Percentiles rank a stretch among this genome's conserved stretches.
phyloP scores from a whole-genome alignment of 306 rosid species.

The Adenanthera pavonina region DNA sequence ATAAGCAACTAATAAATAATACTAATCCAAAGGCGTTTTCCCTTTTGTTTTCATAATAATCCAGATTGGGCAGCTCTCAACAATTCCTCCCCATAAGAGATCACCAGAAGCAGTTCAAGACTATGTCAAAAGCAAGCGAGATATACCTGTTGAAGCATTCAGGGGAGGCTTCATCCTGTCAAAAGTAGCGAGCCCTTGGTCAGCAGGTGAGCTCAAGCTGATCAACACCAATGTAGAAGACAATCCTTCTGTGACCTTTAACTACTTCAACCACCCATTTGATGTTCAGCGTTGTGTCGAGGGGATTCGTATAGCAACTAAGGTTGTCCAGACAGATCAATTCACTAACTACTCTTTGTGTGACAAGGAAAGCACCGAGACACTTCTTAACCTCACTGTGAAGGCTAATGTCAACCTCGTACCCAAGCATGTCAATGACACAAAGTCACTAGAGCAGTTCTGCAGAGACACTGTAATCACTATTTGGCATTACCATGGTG shows the following conservation, averaged over 20 bases:
- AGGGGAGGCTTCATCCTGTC: slow-evolving; percentile 86
- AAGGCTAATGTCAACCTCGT: slow-evolving; percentile 77
- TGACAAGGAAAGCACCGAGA: slow-evolving; percentile 52
- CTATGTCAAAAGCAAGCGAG: slow-evolving; percentile 52
- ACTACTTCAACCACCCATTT: slow-evolving; percentile 80
- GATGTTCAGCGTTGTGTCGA: slow-evolving; percentile 83
- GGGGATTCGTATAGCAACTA: slow-evolving; percentile 66
- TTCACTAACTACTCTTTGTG: slow-evolving; percentile 68
- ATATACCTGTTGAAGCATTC: slow-evolving; percentile 82
- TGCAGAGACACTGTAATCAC: slow-evolving; percentile 91
- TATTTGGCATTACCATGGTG: slow-evolving; percentile 99
- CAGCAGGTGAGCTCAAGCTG: slow-evolving; percentile 78
- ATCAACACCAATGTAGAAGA: slow-evolving; percentile 70
- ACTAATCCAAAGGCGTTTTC: slow-evolving; percentile 20
- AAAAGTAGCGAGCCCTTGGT: slow-evolving; percentile 72
- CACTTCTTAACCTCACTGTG: slow-evolving; percentile 69
- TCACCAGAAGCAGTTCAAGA: slow-evolving; percentile 68
- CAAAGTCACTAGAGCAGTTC: slow-evolving; percentile 75
- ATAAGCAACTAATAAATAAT: slow-evolving; percentile 11
- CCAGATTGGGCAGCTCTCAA: slow-evolving; percentile 95
- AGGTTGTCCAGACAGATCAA: slow-evolving; percentile 64
- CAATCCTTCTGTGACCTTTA: slow-evolving; percentile 86
- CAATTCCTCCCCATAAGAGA: slow-evolving; percentile 89
- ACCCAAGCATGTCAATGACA: slow-evolving; percentile 76
- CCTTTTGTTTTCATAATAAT: slow-evolving; percentile 19